Percentiles rank a stretch among this genome's conserved stretches.
Conservation (phyloP, 768 basidiomycete species). For the Mycena indigotica region DNA sequence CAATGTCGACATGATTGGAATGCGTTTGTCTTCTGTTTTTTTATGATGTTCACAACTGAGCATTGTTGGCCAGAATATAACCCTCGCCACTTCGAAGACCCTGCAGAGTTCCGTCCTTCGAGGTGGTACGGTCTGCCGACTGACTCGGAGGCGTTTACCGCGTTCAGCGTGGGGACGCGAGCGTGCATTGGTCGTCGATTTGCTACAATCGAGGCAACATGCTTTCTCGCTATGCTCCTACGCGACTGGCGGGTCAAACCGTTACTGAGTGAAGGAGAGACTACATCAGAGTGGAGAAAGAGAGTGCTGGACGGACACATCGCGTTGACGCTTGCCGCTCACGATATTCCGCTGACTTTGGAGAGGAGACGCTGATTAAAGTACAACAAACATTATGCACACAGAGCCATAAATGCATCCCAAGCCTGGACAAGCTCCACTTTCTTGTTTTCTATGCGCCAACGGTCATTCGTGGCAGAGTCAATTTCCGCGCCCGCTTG, state of each 20-base stretch:
- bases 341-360: neutral
- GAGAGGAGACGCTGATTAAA: neutral
- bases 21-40: constrained; percentile 22
- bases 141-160: constrained; percentile 48
- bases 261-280: neutral
- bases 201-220: neutral
- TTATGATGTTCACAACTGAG: constrained; percentile 1
- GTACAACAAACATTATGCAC: too few relatives aligned
- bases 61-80: constrained; percentile 48
- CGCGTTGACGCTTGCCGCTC: neutral
- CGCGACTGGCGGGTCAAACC: neutral
- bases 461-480: constrained; percentile 4
- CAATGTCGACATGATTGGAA: constrained; percentile 31
- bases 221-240: neutral
- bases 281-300: neutral
- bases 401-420: constrained; percentile 9
- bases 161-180: constrained; percentile 39
- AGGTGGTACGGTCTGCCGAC: constrained; percentile 48
- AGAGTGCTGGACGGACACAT: neutral
- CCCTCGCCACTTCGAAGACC: constrained; percentile 50
- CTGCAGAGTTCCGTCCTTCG: constrained; percentile 50
- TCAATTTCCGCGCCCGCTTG: constrained; percentile 2
- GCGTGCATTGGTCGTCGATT: neutral
- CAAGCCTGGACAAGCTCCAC: constrained; percentile 12
- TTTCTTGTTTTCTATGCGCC: constrained; percentile 17